Evolutionary conservation across 441 rosid genomes (phyloP), one percentile per base, ranked within the genome.

Genomic region (Populus trichocarpa): DNA sequence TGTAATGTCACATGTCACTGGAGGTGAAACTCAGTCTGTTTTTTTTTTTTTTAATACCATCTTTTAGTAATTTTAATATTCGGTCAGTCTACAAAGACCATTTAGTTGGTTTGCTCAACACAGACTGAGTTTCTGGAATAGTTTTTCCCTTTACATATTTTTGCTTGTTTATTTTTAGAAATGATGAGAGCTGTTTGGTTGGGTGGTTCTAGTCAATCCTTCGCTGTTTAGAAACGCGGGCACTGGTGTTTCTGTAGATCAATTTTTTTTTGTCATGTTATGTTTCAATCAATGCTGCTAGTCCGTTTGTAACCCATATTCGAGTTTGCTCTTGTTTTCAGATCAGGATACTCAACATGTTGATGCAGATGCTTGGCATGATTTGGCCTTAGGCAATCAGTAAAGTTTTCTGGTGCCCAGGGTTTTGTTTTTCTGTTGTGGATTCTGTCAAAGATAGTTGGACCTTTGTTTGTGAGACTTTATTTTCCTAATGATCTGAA

Each of bases 361-460:
- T 59, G 90, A 89, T 76, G 86, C 80, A 67, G 93, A 93, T 69
- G 75, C 86, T 68, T 95, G 98, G 98, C 95, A 82, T 75, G 98
- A 95, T 69, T 95, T 93, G 78, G 93, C 93, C 25, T 77, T 89
- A 67, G 88, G 87, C 67, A 85, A 89, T 71, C 92, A 85, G 69
- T 91, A 81, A 83, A 57, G 69, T 69, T 30, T 38, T 75, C 59
- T 6, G 71, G 70, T 68, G n/a, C 61, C 18, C 69, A 30, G 32
- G 32, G 32, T 71, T 25, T 61, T 73, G 68, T 59, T 65, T 67
- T 50, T 64, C 14, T 75, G 74, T 72, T 63, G 57, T 65, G 8
- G 67, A 36, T 14, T 20, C 35, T 53, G 71, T 68, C 72, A 30
- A 46, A 28, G 46, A 66, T 77, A 28, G 33, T 33, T n/a, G 66